phyloP scores from a whole-genome alignment of 805 yeast species.

The Myxozyma sirexii region DNA sequence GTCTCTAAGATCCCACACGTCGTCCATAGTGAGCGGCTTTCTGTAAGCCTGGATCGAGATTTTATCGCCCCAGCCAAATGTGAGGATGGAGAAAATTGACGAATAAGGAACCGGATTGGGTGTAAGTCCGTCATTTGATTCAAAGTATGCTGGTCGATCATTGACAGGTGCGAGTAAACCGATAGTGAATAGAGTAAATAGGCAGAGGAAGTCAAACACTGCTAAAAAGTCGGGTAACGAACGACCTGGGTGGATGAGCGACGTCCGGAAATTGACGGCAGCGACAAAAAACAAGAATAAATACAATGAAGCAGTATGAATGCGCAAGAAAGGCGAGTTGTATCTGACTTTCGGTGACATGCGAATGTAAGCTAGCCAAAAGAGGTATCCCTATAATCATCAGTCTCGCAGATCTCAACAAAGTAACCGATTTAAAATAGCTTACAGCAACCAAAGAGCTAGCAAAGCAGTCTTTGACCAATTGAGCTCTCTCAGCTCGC shows the following conservation, averaged over 20 bases:
- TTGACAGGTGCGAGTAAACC: slow-evolving; percentile 64
- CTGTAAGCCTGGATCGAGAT: slow-evolving; percentile 69
- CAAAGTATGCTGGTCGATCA: slow-evolving; percentile 60
- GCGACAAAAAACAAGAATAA: slow-evolving; percentile 23
- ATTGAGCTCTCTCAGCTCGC: slow-evolving; percentile 1
- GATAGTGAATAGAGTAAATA: slow-evolving; percentile 50
- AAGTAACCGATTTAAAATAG: not conserved
- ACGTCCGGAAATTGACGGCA: slow-evolving; percentile 38
- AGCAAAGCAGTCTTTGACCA: not conserved
- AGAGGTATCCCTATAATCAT: slow-evolving; percentile 36
- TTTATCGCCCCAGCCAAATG: slow-evolving; percentile 77
- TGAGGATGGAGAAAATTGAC: slow-evolving; percentile 59
- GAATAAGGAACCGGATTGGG: slow-evolving; percentile 80
- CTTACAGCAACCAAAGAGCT: slow-evolving; percentile 20
- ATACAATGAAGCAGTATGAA: slow-evolving; percentile 37
- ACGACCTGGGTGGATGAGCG: slow-evolving; percentile 36
- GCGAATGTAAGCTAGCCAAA: slow-evolving; percentile 33
- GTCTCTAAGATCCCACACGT: slow-evolving; percentile 81
- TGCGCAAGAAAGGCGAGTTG: slow-evolving; percentile 35
- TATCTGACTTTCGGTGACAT: slow-evolving; percentile 23
- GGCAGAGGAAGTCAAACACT: slow-evolving; percentile 45
- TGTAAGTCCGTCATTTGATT: slow-evolving; percentile 46
- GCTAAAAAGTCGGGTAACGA: slow-evolving; percentile 30
- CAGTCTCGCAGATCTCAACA: not conserved
- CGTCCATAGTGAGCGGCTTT: slow-evolving; percentile 56